Base-by-base conservation (phyloP, 176 grass and related monocot genomes). In the Aegilops tauschii region DNA sequence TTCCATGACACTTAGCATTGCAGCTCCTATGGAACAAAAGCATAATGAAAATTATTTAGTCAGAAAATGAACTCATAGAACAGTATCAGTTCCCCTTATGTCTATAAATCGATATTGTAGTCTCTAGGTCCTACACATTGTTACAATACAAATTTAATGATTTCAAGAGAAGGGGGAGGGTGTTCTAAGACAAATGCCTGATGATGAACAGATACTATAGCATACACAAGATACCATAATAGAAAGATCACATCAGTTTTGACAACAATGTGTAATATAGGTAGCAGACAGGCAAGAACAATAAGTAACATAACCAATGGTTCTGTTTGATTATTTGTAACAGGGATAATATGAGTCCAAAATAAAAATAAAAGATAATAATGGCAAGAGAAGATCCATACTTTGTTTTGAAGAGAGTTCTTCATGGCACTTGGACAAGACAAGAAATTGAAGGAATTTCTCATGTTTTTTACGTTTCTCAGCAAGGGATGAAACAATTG, bases 391-490 rank as follows among this genome's bases (percentile, higher is more conserved):
- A 66, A 8, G 79, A 75, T 83, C 3, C 58, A 64, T 94, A 98
- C 97, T 98, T 91, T 98, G 97, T 78, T 90, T 94, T 86, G 85
- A 93, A 76, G 80, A 92, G 18, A 99, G 92, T 76, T 98, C 92
- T 69, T 94, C 92, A 20, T 96, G 94, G 77, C 97, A 96, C 88
- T 93, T 94, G 61, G 97, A 92, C 67, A 91, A 85, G 73, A 91
- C 85, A 85, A 99, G 92, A 86, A 96, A 96, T 76, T 99, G 92
- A 77, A 99, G 97, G 77, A 91, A 96, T 52, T 94, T 98, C 21
- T 93, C 84, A 39, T 98, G 94, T 76, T 99, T 99, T 77, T 96
- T 90, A 65, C 92, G 79, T 90, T 99, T 99, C 78, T 96, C 94
- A 32, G 86, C 64, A 79, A 99, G 88, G 29, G 97, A 99, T 69